Evolutionary conservation across 257 asterid genomes (phyloP), one percentile per base, ranked within the genome.

Genomic region (Nicotiana paniculata): DNA sequence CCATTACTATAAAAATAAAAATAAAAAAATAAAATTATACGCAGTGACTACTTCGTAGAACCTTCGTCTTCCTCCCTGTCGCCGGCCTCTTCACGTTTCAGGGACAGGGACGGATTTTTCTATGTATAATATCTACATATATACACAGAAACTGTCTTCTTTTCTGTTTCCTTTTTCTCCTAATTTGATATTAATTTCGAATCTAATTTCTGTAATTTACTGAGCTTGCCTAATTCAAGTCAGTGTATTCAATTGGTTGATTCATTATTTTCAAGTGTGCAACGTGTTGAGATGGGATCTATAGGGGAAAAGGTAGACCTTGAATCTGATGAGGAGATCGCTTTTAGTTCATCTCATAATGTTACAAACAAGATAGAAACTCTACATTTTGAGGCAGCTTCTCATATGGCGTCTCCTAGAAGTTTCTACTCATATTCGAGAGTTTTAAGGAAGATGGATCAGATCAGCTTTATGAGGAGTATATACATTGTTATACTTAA

Each of bases 401-500:
- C 90, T 72, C 79, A 72, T 79, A 77, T 83, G 33, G 77, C 85
- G 30, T 80, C 90, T 13, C 90, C 89, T 69, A 77, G 90, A 32
- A 82, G 85, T 70, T 64, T 88, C 66, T 88, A 91, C 2, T 88
- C 86, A 24, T 43, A 0, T 43, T 88, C 88, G 12, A 88, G 90
- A 90, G 89, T 89, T 3, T 74, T 85, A 64, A 84, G 88, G 79
- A 91, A 84, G 86, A 91, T 92, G 86, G 70, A 81, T 18, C 85
- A 85, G 68, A 84, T 72, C 79, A 88, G 91, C 78, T 53, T 88
- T 46, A 72, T 93, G 84, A 90, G 90, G 88, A 95, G 97, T 87
- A 87, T 92, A 55, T 88, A 92, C 90, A 48, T 89, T 68, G 93
- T 95, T 83, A 83, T 95, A 90, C 85, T 93, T 80, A 90, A 77